phyloP scores from a whole-genome alignment of 345 rosid genomes.

The Eucalyptus sp. region DNA sequence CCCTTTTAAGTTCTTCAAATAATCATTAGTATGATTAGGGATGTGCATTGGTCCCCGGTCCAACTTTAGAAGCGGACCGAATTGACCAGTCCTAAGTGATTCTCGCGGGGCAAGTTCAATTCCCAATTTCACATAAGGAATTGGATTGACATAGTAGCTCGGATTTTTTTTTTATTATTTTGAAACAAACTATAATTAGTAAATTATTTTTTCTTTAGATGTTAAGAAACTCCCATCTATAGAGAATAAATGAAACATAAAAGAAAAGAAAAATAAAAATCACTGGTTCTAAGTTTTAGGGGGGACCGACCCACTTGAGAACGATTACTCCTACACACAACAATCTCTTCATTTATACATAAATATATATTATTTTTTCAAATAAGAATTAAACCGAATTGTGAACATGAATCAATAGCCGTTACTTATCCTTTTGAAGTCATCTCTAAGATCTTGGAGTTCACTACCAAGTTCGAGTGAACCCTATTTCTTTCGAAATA shows the following conservation, averaged over 20 bases:
- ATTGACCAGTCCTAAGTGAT: not conserved
- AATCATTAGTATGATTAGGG: not conserved
- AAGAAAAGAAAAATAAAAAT: not conserved
- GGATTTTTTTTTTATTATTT: not conserved
- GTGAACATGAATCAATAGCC: not conserved
- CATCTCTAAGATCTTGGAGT: not conserved
- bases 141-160: rapidly evolving
- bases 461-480: not conserved
- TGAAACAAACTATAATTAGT: not conserved
- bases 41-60: not conserved
- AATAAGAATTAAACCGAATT: not conserved
- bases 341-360: not conserved
- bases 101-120: rapidly evolving
- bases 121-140: not conserved
- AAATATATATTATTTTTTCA: not conserved
- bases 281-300: not conserved
- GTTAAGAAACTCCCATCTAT: not conserved
- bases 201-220: not conserved
- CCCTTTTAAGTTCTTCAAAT: not conserved
- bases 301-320: not conserved
- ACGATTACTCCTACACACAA: not conserved
- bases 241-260: not conserved
- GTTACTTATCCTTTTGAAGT: not conserved
- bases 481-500: not conserved
- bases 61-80: not conserved